Evolutionary conservation across 768 basidiomycete species (phyloP).

Genomic region (Rhodotorula toruloides): DNA sequence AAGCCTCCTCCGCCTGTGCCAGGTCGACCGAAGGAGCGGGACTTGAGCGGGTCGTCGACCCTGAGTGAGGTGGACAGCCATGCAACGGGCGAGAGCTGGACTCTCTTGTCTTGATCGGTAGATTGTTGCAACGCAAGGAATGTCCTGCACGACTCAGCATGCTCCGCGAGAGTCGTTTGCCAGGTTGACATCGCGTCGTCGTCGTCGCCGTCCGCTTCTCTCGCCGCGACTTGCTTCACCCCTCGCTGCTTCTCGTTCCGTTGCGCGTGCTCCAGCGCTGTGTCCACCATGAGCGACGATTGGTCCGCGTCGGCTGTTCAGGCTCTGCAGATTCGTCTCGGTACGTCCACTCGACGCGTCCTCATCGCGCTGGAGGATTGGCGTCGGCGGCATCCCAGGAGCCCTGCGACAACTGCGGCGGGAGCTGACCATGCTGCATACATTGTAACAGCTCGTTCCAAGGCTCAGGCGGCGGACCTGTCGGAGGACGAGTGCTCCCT

Average conservation of each 20-base stretch:
- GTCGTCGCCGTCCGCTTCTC: background rate
- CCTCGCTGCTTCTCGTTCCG: background rate
- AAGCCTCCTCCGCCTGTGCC: conserved; percentile 9
- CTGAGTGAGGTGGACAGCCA: conserved; percentile 2
- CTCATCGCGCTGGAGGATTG: no score
- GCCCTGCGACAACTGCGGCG: conserved; percentile 6
- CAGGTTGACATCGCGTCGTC: no score
- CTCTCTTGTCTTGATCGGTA: conserved; percentile 43
- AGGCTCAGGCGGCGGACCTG: conserved; percentile 59
- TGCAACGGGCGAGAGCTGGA: conserved; percentile 27
- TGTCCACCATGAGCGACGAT: conserved; percentile 44
- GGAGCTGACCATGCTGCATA: conserved; percentile 12
- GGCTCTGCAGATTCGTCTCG: conserved; percentile 67
- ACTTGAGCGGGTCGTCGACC: background rate
- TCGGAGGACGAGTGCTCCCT: conserved; percentile 53
- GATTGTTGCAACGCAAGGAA: background rate
- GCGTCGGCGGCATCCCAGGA: no score
- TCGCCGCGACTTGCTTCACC: no score
- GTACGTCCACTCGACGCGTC: conserved; percentile 50
- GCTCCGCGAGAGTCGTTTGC: no score
- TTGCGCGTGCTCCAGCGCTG: background rate
- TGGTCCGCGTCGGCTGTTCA: conserved; percentile 80
- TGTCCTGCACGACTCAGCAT: no score
- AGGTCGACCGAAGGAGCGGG: background rate
- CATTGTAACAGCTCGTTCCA: conserved; percentile 58